phyloP scores from a whole-genome alignment of 176 grass and related monocot genomes.

The Tillandsia fasciculata region DNA sequence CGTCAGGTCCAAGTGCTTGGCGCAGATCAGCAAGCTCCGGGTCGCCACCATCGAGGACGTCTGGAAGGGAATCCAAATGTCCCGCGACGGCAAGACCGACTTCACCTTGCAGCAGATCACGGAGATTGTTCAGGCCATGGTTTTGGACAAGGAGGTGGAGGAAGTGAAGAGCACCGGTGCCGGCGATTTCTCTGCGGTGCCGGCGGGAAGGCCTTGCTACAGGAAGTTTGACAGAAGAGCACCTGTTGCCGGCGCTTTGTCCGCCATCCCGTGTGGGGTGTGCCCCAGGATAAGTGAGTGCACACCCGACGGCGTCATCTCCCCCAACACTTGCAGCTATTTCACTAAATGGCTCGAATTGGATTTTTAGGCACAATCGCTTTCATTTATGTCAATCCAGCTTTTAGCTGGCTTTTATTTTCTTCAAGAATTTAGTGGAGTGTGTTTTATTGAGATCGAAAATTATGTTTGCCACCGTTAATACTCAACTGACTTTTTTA shows the following conservation, averaged over 20 bases:
- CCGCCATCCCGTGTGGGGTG: conserved; percentile 54
- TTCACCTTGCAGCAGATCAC: conserved; percentile 31
- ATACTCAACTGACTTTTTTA: no score
- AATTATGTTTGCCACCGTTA: no score
- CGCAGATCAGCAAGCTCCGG: conserved; percentile 36
- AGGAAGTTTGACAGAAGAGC: conserved; percentile 6
- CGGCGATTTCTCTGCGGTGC: conserved; percentile 33
- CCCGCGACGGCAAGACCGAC: neutral
- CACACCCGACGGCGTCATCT: conserved; percentile 48
- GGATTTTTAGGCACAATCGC: conserved; percentile 38
- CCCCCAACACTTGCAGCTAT: conserved; percentile 50
- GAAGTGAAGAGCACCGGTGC: conserved; percentile 46
- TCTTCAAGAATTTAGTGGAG: no score
- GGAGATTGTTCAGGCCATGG: conserved; percentile 45
- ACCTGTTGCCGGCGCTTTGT: conserved; percentile 27
- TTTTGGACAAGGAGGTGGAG: conserved; percentile 51
- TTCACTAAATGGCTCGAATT: conserved; percentile 58
- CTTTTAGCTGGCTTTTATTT: no score
- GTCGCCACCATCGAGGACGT: conserved; percentile 30
- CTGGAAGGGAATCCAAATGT: conserved; percentile 25
- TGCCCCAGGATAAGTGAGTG: conserved; percentile 56
- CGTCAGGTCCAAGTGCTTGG: conserved; percentile 32
- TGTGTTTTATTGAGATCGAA: no score
- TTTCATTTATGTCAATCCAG: no score
- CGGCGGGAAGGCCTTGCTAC: conserved; percentile 39